Base-by-base conservation (phyloP, 2,329 filamentous ascomycete species). In the Cladophialophora chaetospira region DNA sequence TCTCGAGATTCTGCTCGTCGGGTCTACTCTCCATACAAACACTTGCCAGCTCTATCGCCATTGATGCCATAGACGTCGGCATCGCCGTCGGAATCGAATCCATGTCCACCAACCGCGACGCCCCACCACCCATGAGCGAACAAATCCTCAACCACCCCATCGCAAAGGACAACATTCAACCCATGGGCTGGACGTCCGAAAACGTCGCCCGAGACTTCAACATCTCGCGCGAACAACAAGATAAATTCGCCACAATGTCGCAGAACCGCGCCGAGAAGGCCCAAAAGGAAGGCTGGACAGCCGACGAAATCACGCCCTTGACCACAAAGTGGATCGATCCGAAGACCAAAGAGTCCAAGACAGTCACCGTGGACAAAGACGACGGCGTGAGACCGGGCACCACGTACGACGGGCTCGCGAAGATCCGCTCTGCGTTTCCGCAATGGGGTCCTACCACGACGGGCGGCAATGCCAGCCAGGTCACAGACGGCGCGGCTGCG, bases 141-240 rank as follows among this genome's bases (percentile, higher is more conserved):
- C 82, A 89, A 52, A 85, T 97, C 63, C 89, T 96, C 70, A 82
- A 78, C 66, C 83, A 93, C 79, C 82, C 84, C 61, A 88, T 94
- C 71, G 84, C 92, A 26, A 88, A 88, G 69, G 95, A 97, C 82
- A 97, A 94, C 85, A 96, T 96, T 78, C 91, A 97, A 5, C 87
- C 91, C 72, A 97, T 97, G 93, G 93, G 93, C 67, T 83, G 91
- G n/a, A 81, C 97, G 48, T 96, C 91, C 28, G 94, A 99, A 77
- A 76, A 93, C 69, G 97, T 97, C 91, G 94, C 93, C 65, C 88
- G 91, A 75, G 90, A 91, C 72, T 85, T 88, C 69, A 79, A 81
- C 60, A 84, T 97, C 70, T 69, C 79, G 56, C 88, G 94, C 61
- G 76, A 80, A n/a, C 77, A 81, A 50, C 94, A 97, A 76, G 94